Percentiles rank a stretch among this genome's conserved stretches.
Conservation (phyloP, 805 yeast species). For the Alloascoidea hylecoeti region DNA sequence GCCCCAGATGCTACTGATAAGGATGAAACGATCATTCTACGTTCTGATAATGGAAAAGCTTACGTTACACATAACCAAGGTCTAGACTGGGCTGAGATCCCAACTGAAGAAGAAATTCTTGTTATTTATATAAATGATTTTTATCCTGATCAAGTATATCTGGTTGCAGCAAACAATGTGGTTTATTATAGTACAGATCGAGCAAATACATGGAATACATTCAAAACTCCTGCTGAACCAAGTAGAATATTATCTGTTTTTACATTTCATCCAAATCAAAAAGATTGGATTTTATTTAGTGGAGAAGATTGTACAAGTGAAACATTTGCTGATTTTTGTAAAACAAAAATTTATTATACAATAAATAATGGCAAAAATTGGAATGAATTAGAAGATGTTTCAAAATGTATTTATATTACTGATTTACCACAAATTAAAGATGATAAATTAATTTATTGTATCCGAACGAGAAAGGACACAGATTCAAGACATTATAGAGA, state of each 20-base stretch:
- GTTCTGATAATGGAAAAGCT: conserved; percentile 35
- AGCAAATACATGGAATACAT: conserved; percentile 37
- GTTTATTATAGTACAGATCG: conserved; percentile 56
- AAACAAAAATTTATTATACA: conserved; percentile 44
- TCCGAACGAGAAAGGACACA: conserved; percentile 17
- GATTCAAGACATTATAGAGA: conserved; percentile 3
- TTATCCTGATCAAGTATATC: conserved; percentile 38
- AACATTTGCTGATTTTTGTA: conserved; percentile 31
- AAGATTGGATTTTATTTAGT: conserved; percentile 51
- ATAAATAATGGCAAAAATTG: conserved; percentile 57
- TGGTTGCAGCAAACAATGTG: conserved; percentile 31
- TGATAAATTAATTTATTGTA: conserved; percentile 51
- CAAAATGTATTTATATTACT: conserved; percentile 49
- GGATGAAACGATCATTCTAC: conserved; percentile 53
- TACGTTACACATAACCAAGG: conserved; percentile 69
- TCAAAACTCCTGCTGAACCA: conserved; percentile 38
- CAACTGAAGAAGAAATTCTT: conserved; percentile 26
- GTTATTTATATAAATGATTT: conserved; percentile 51
- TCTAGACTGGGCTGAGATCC: conserved; percentile 25
- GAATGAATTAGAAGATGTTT: conserved; percentile 33
- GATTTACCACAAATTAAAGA: conserved; percentile 29
- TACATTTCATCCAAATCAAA: conserved; percentile 26
- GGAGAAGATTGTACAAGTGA: conserved; percentile 46
- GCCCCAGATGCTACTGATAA: conserved; percentile 23
- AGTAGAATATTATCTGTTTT: neutral